Evolutionary conservation across 1,284 basidiomycete species (phyloP).

Genomic region (Apiotrichum veenhuisii): DNA sequence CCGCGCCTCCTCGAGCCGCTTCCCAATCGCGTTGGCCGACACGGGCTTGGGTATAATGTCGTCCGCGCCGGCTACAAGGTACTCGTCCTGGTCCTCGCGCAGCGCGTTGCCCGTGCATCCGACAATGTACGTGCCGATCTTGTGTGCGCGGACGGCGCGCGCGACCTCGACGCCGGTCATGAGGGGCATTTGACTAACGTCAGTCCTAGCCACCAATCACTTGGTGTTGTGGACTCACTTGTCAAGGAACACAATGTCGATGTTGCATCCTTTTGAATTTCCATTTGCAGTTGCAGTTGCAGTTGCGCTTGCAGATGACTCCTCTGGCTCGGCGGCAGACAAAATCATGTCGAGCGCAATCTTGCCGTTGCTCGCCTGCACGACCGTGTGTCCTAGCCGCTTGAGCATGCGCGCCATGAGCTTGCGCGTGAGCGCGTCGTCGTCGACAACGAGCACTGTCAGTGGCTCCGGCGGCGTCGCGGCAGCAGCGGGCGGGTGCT

Average conservation of each 20-base stretch:
- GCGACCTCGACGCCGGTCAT: slow-evolving; percentile 72
- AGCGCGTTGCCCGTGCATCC: slow-evolving; percentile 64
- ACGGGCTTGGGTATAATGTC: slow-evolving; percentile 43
- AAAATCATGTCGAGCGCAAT: slow-evolving; percentile 69
- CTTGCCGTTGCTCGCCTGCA: slow-evolving; percentile 79
- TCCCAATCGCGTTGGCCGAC: slow-evolving; percentile 36
- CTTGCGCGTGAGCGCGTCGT: slow-evolving; percentile 63
- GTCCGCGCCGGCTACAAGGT: slow-evolving; percentile 70
- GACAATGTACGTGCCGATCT: slow-evolving; percentile 69
- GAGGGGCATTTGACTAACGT: slow-evolving; percentile 56
- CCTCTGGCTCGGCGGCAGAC: no score
- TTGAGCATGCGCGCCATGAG: slow-evolving; percentile 76
- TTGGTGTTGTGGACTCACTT: slow-evolving; percentile 52
- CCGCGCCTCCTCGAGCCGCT: slow-evolving; percentile 37
- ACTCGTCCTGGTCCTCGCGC: slow-evolving; percentile 64
- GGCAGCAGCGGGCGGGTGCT: no score
- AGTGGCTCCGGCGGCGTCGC: neutral
- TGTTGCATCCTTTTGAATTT: no score
- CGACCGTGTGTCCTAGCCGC: slow-evolving; percentile 70
- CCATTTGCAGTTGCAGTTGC: no score
- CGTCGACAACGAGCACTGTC: slow-evolving; percentile 46
- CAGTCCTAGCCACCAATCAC: neutral
- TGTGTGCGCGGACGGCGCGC: slow-evolving; percentile 61
- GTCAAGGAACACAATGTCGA: slow-evolving; percentile 74
- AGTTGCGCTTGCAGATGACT: slow-evolving; percentile 32